phyloP scores from a whole-genome alignment of 371 early-diverging fungal genomes.

The Fennellomyces sp. region DNA sequence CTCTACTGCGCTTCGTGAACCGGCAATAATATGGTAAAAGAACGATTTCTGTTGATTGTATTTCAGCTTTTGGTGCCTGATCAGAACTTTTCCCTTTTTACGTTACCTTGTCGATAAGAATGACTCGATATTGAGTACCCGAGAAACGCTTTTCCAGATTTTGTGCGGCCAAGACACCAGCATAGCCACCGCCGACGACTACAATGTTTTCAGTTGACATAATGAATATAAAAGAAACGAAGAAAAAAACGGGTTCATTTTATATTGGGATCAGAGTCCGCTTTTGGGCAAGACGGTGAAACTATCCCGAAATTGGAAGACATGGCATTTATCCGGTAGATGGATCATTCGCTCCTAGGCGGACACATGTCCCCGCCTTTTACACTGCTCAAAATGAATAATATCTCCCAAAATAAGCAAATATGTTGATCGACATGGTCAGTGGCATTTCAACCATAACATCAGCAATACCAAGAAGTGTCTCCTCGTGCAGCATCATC shows the following conservation, averaged over 20 bases:
- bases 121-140: constrained; percentile 20
- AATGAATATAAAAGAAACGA: neutral
- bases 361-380: no score
- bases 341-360: no score
- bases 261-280: no score
- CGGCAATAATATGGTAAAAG: constrained; percentile 37
- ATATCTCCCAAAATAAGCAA: no score
- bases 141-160: constrained; percentile 22
- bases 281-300: no score
- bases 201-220: constrained; percentile 25
- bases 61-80: neutral
- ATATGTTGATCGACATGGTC: no score
- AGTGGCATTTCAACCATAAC: no score
- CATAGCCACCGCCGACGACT: constrained; percentile 43
- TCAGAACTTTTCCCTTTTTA: neutral
- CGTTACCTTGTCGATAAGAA: constrained; percentile 37
- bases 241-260: neutral
- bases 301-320: no score
- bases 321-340: no score
- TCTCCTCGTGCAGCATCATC: no score
- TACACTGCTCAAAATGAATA: no score
- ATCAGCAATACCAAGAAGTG: no score
- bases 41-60: constrained; percentile 21
- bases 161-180: constrained; percentile 25
- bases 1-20: constrained; percentile 23